A percentile compares a stretch with the other conserved stretches of the same genome.
These are phyloP conservation scores for Paramecium pentaurelia DNA, from an alignment of 73 alveolate genomes.

Conservation along the genomic window DNA sequence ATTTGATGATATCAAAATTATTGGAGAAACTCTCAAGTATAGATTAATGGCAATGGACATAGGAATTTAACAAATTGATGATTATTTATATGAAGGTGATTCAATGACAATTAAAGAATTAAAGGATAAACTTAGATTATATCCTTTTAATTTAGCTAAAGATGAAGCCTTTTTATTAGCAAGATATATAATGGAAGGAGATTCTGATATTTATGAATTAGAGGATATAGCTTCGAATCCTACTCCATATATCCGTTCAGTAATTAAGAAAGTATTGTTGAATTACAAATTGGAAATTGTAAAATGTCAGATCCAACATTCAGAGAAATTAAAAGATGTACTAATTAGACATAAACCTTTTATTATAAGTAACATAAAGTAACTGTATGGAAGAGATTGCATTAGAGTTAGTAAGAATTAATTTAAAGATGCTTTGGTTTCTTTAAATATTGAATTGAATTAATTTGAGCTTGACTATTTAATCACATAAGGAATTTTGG, in stretches of 20 bases:
- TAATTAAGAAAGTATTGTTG: background rate
- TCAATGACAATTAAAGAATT: background rate
- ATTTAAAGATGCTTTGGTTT: background rate
- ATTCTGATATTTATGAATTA: background rate
- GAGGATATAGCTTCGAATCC: background rate
- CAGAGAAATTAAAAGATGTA: slow-evolving; percentile 14
- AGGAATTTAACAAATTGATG: background rate
- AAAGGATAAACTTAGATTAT: background rate
- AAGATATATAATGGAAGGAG: slow-evolving; percentile 2
- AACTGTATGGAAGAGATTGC: background rate
- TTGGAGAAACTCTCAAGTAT: slow-evolving; percentile 33
- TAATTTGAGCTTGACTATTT: background rate
- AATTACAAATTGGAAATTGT: slow-evolving; percentile 30
- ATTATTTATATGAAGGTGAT: background rate
- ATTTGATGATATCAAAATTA: background rate
- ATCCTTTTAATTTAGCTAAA: background rate
- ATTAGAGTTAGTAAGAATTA: slow-evolving; percentile 20
- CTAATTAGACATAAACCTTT: background rate
- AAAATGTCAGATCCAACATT: background rate
- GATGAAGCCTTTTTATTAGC: background rate
- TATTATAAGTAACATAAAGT: background rate
- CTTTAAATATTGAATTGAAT: background rate
- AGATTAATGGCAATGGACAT: slow-evolving; percentile 34
- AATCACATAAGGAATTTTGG: background rate
- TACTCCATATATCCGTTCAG: background rate